phyloP scores from a whole-genome alignment of 257 asterid genomes.

The Capsicum baccatum region DNA sequence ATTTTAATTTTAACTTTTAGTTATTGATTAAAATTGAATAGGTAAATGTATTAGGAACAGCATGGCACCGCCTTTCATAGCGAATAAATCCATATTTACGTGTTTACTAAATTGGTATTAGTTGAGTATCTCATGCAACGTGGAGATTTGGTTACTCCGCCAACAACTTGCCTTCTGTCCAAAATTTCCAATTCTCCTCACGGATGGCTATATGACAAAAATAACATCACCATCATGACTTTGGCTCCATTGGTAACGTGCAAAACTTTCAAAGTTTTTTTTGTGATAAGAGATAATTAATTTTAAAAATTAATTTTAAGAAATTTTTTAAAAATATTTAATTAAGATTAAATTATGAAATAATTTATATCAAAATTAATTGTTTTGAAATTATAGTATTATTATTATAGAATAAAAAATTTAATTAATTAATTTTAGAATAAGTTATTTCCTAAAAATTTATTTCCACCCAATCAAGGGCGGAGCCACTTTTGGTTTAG shows the following conservation, averaged over 20 bases:
- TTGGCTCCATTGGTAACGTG: background rate
- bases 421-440: no score
- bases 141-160: slow-evolving; percentile 26
- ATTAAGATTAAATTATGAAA: no score
- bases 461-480: no score
- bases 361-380: no score
- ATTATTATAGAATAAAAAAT: no score
- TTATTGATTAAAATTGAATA: background rate
- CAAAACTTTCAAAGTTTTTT: no score
- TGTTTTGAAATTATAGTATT: no score
- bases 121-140: slow-evolving; percentile 4
- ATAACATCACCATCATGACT: background rate
- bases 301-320: no score
- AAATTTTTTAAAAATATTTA: no score
- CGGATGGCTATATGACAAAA: slow-evolving; percentile 25
- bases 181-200: slow-evolving; percentile 13
- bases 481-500: no score
- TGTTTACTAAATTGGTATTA: background rate
- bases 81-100: slow-evolving; percentile 4
- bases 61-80: background rate
- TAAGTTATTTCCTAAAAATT: no score
- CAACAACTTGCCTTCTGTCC: background rate
- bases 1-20: background rate
- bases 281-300: no score
- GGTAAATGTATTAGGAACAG: background rate